Base-by-base conservation (phyloP, 2,329 filamentous ascomycete genomes). In the Calonectria henricotiae region DNA sequence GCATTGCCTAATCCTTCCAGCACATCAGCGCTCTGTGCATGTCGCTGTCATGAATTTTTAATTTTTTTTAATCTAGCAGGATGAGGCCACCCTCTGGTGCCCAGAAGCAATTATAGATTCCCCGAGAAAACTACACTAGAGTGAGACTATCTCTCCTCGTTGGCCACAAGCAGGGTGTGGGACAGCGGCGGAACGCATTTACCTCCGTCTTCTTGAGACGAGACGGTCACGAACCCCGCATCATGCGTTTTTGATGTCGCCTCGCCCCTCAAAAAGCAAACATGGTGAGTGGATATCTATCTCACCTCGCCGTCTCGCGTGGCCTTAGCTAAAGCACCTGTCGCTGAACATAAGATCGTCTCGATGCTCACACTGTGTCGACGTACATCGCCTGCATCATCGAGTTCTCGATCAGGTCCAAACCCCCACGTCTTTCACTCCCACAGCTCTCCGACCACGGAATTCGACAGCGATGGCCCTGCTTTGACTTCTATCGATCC, bases 71-170 rank as follows among this genome's bases (percentile, higher is more conserved):
- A 61, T 70, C 58, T 39, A 60, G 55, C 55, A 46, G 32, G 67
- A 66, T 69, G 68, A 70, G 60, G 60, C 68, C 58, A 70, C 64
- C 64, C 37, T 60, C 70, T 66, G 68, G 65, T 68, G 43, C 51
- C 55, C 70, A 79, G 69, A 80, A 79, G 78, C 76, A 79, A 79
- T 77, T 78, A 76, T 79, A 77, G 74, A 78, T 79, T 71, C 69
- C 76, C 61, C 78, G 76, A 46, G 77, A 60, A 73, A 80, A 80
- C 77, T 77, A 72, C 72, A 75, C 76, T 77, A 79, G 61, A 62
- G 70, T 65, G 67, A 37, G n/a, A 62, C 70, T 65, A 68, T 71
- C 35, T 60, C 47, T 66, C 58, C 70, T 70, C 69, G 43, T 67
- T 66, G 62, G 27, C 62, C 54, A 54, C 13, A 20, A 23, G 23